A percentile compares a stretch with the other conserved stretches of the same genome.
Conservation (phyloP, 345 rosid species). For the Adansonia digitata region DNA sequence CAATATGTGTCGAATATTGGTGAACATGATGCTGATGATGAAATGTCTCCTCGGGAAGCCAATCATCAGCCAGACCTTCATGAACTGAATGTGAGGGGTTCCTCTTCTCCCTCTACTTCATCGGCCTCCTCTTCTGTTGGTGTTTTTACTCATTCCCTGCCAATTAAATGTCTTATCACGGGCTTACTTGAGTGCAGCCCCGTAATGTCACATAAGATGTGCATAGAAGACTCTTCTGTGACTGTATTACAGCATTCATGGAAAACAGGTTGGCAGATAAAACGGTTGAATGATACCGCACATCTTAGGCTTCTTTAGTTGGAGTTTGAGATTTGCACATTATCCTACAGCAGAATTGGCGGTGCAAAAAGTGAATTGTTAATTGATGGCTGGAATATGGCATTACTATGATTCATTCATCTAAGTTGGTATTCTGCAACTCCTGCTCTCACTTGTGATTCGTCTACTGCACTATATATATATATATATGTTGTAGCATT, state of each 20-base stretch:
- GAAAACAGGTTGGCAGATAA: constrained; percentile 90
- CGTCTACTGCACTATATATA: constrained; percentile 12
- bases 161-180: constrained; percentile 77
- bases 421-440: constrained; percentile 16
- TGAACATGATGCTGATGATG: constrained; percentile 66
- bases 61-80: constrained; percentile 39
- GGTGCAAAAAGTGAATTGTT: constrained; percentile 10
- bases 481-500: constrained; percentile 27
- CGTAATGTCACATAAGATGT: constrained; percentile 58
- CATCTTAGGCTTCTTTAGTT: constrained; percentile 82
- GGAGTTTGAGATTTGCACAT: not conserved
- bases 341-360: not conserved
- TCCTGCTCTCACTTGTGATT: constrained; percentile 5
- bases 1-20: constrained; percentile 64
- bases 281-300: constrained; percentile 76
- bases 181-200: constrained; percentile 88
- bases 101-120: constrained; percentile 44
- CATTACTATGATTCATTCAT: constrained; percentile 4
- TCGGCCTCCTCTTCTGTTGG: constrained; percentile 47
- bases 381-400: constrained; percentile 11
- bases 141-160: constrained; percentile 73
- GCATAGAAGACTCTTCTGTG: constrained; percentile 88
- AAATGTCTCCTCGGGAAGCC: constrained; percentile 51
- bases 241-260: constrained; percentile 78
- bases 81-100: constrained; percentile 41